A percentile compares a stretch with the other conserved stretches of the same genome.
Conservation (phyloP, 192 early-diverging fungal genomes). For the Entomortierella parvispora region DNA sequence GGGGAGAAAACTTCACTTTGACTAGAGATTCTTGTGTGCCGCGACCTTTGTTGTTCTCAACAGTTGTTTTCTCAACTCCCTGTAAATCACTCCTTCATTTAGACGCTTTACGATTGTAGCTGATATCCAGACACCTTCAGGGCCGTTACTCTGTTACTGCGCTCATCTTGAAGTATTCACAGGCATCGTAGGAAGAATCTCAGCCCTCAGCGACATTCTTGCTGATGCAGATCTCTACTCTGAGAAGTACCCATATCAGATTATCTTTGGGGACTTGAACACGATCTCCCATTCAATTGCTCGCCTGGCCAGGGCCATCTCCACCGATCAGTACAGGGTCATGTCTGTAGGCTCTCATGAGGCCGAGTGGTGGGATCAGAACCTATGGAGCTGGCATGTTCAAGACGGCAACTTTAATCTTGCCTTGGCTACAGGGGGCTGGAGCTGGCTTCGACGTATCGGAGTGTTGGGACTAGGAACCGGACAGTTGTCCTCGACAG, state of each 20-base stretch:
- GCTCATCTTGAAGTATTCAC: slow-evolving; percentile 83
- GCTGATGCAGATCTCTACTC: slow-evolving; percentile 60
- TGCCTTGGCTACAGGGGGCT: slow-evolving; percentile 48
- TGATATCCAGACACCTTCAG: slow-evolving; percentile 57
- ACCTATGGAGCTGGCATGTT: slow-evolving; percentile 65
- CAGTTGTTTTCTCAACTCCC: slow-evolving; percentile 1
- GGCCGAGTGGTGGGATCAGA: slow-evolving; percentile 74
- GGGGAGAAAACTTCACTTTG: background rate
- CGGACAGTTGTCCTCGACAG: background rate
- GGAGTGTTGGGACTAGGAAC: slow-evolving; percentile 33
- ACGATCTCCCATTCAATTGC: slow-evolving; percentile 83
- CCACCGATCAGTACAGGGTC: slow-evolving; percentile 72
- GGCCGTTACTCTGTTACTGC: slow-evolving; percentile 74
- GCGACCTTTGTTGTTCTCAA: background rate
- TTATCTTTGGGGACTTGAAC: slow-evolving; percentile 81
- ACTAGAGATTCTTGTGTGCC: background rate
- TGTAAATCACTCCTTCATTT: background rate
- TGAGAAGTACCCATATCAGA: slow-evolving; percentile 66
- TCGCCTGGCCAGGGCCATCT: slow-evolving; percentile 70
- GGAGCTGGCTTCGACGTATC: slow-evolving; percentile 20
- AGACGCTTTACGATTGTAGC: slow-evolving; percentile 73
- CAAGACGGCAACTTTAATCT: slow-evolving; percentile 56
- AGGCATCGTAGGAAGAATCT: slow-evolving; percentile 74
- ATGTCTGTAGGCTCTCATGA: slow-evolving; percentile 71
- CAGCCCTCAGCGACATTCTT: slow-evolving; percentile 76